Percentiles rank a stretch among this genome's conserved stretches.
Conservation (phyloP, 257 asterid species). For the Echium plantagineum region DNA sequence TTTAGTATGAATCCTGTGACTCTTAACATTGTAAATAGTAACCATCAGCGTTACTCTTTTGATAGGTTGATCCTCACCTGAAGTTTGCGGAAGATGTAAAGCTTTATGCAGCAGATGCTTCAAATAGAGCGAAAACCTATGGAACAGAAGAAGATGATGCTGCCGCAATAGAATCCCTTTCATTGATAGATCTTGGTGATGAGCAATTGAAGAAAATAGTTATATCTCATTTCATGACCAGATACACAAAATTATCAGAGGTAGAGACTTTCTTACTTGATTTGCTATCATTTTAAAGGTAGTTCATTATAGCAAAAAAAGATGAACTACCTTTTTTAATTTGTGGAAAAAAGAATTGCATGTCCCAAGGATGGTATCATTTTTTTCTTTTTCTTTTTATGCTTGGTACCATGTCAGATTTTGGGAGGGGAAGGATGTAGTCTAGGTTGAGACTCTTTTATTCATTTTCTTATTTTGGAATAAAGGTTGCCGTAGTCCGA, state of each 20-base stretch:
- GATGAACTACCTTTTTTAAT: neutral
- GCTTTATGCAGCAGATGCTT: constrained; percentile 16
- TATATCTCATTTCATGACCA: constrained; percentile 25
- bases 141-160: constrained; percentile 34
- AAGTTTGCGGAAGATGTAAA: constrained; percentile 28
- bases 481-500: no score
- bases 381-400: no score
- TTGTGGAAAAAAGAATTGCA: neutral
- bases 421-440: no score
- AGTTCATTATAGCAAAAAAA: no score
- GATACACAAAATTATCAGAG: constrained; percentile 24
- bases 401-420: no score
- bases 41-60: neutral
- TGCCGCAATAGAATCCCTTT: constrained; percentile 29
- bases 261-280: constrained; percentile 12
- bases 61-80: constrained; percentile 34
- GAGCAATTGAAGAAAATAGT: constrained; percentile 26
- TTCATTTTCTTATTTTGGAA: no score
- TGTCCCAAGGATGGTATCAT: no score
- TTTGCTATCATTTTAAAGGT: no score
- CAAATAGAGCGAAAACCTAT: constrained; percentile 19
- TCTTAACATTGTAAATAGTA: neutral
- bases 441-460: no score
- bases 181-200: constrained; percentile 21
- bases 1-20: no score